Evolutionary conservation across 257 asterid genomes (phyloP), one percentile per base, ranked within the genome.

Genomic region (Solanum chmielewskii): DNA sequence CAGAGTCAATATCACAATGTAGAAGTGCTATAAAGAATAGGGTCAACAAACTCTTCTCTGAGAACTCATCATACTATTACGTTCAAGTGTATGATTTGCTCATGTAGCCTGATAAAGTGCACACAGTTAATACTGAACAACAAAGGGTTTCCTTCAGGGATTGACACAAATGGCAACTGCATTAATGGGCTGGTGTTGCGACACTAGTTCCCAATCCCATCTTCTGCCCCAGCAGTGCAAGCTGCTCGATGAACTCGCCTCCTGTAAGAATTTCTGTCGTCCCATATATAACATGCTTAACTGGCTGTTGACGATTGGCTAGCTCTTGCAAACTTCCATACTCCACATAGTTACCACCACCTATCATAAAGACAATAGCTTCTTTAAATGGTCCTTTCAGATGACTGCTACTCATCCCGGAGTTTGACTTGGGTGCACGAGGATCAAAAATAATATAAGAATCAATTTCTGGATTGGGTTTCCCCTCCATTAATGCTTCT

Each of bases 291-390:
- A 97, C 91, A 87, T 96, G 98, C 90, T 92, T 96, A 84, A 84
- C 88, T 45, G 98, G 98, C 88, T 93, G 99, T 90, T 93, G 99
- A 41, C 93, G 93, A 29, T 89, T 93, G 77, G 92, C 98, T 86
- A 93, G 92, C 87, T 93, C 95, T 77, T 91, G 96, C 91, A 93
- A 92, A 92, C 99, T 93, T 88, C 95, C 96, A 83, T 95, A 93
- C 92, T 97, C 99, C 39, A 96, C 98, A 68, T 97, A 96, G 89
- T 97, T 97, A 71, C 99, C 99, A 85, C 99, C 99, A 16, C 99
- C 99, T 33, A 97, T 92, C 99, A 97, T 96, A 92, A 97, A 97
- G 74, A 96, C 98, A 8, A 97, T 94, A 83, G 98, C 99, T 89
- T 96, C 99, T 92, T 93, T 97, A 83, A 94, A 97, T 47, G 99